Evolutionary conservation across 257 asterid species (phyloP).

Genomic region (Solanum pimpinellifolium): DNA sequence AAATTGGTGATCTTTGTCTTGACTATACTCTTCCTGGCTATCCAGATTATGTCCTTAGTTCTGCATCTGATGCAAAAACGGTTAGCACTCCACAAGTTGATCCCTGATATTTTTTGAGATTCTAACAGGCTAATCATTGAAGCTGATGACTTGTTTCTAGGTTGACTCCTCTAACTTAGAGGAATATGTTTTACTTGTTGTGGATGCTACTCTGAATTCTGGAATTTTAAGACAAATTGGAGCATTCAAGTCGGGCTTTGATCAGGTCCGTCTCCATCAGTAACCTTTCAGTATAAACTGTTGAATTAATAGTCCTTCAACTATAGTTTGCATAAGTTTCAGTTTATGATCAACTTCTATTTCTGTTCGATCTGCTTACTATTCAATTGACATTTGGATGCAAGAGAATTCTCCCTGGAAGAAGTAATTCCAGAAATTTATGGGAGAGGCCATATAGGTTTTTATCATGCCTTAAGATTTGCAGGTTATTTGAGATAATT

Average conservation of each 20-base stretch:
- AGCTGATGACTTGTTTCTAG: conserved; percentile 21
- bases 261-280: conserved; percentile 40
- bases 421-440: background rate
- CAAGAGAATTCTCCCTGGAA: background rate
- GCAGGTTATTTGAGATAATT: background rate
- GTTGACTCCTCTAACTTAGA: conserved; percentile 59
- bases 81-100: conserved; percentile 33
- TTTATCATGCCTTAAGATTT: background rate
- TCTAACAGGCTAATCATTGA: conserved; percentile 3
- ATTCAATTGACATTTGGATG: background rate
- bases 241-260: conserved; percentile 89
- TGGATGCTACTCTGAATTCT: conserved; percentile 63
- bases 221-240: conserved; percentile 84
- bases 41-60: conserved; percentile 53
- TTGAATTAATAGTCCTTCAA: background rate
- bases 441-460: background rate
- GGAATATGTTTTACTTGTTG: conserved; percentile 47
- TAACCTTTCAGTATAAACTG: background rate
- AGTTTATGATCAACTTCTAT: background rate
- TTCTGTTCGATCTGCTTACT: background rate
- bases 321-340: background rate
- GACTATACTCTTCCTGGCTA: conserved; percentile 93
- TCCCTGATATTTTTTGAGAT: conserved; percentile 3
- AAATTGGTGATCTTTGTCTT: conserved; percentile 85
- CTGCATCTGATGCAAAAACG: conserved; percentile 39